Conservation (phyloP, 164 flowering plant species). For the Berberis vulgaris region DNA sequence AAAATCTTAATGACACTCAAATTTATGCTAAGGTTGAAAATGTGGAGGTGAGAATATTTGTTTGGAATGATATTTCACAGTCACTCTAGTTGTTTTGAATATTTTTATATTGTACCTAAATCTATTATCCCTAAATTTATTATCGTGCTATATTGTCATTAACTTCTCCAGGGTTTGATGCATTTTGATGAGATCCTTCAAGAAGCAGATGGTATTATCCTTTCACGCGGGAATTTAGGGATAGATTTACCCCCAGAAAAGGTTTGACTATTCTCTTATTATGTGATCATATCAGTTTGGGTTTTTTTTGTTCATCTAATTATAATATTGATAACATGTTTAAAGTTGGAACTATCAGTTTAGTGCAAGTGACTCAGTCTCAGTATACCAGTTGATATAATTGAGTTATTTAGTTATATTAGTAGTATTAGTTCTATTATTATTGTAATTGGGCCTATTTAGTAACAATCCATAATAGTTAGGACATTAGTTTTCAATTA, state of each 20-base stretch:
- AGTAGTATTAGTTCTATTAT: too few species aligned
- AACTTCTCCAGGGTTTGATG: conserved; percentile 31
- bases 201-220: conserved; percentile 51
- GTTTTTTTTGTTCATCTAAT: background rate
- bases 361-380: too few species aligned
- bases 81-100: background rate
- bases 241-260: conserved; percentile 48
- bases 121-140: background rate
- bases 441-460: too few species aligned
- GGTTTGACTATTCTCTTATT: conserved; percentile 14
- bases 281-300: background rate
- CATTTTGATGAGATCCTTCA: conserved; percentile 43
- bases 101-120: background rate
- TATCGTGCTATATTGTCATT: background rate
- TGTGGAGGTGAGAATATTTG: conserved; percentile 32
- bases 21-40: conserved; percentile 46
- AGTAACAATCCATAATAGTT: too few species aligned
- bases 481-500: too few species aligned
- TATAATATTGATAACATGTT: background rate
- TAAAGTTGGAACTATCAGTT: background rate
- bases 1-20: conserved; percentile 33
- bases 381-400: too few species aligned
- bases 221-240: conserved; percentile 44
- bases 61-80: background rate
- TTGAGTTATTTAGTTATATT: too few species aligned